Percentiles rank a stretch among this genome's conserved stretches.
Evolutionary conservation across 805 yeast genomes (phyloP).

Genomic region (Yamadazyma tumulicola): DNA sequence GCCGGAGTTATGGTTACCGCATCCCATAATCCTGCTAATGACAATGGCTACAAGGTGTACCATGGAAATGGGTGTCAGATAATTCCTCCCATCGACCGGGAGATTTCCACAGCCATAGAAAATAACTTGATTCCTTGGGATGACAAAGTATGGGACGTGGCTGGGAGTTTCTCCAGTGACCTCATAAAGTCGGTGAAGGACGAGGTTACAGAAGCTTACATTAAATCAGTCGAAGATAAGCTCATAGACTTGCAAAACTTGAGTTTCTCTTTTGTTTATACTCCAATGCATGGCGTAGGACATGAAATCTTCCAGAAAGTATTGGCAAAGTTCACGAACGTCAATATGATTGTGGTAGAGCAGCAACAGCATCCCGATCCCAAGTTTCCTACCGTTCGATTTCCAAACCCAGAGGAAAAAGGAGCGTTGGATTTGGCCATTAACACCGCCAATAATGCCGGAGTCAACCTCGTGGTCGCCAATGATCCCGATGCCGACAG

Average conservation of each 20-base stretch:
- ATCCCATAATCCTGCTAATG: conserved; percentile 79
- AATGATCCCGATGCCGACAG: conserved; percentile 98
- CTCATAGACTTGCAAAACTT: conserved; percentile 27
- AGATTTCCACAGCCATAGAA: conserved; percentile 63
- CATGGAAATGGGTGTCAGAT: conserved; percentile 94
- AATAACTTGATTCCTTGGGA: conserved; percentile 60
- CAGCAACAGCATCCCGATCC: conserved; percentile 81
- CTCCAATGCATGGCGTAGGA: conserved; percentile 97
- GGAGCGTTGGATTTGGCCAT: conserved; percentile 84
- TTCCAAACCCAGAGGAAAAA: conserved; percentile 95
- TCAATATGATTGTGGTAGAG: conserved; percentile 19
- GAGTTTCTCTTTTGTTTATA: conserved; percentile 62
- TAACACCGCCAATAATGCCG: conserved; percentile 49
- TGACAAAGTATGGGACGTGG: conserved; percentile 45
- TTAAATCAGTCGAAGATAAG: conserved; percentile 19
- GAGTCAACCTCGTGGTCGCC: conserved; percentile 63
- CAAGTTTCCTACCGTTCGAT: conserved; percentile 74
- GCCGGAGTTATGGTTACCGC: conserved; percentile 95
- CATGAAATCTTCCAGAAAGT: conserved; percentile 50
- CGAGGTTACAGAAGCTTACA: conserved; percentile 42
- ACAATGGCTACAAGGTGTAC: conserved; percentile 93
- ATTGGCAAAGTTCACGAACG: conserved; percentile 32
- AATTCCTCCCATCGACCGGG: conserved; percentile 83
- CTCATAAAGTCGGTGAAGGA: conserved; percentile 40
- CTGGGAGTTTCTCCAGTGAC: conserved; percentile 32